phyloP scores from a whole-genome alignment of 768 basidiomycete species.

The Naganishia friedmannii region DNA sequence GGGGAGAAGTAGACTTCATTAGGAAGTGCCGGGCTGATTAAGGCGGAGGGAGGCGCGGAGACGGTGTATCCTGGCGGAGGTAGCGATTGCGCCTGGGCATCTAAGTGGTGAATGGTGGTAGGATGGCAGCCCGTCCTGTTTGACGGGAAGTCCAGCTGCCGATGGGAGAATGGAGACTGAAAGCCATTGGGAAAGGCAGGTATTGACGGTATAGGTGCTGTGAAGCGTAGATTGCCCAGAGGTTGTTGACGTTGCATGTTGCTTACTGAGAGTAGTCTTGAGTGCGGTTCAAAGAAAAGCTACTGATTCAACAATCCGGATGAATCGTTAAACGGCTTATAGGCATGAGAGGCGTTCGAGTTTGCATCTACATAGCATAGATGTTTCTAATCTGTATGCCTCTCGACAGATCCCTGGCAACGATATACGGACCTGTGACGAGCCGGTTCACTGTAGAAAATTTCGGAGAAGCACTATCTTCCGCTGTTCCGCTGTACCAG shows the following conservation, averaged over 20 bases:
- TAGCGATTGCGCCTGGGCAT: background rate
- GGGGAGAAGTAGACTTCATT: slow-evolving; percentile 20
- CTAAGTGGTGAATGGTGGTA: background rate
- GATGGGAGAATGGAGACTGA: slow-evolving; percentile 1
- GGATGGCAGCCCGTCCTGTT: background rate
- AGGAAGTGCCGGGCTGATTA: slow-evolving; percentile 16
- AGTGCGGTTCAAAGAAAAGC: no score
- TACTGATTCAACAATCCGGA: no score
- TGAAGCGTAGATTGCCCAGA: slow-evolving; percentile 2
- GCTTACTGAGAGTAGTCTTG: background rate
- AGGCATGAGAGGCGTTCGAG: no score
- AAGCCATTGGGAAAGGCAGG: background rate
- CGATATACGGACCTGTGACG: background rate
- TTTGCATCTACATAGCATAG: no score
- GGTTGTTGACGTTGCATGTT: slow-evolving; percentile 15
- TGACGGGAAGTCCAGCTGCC: background rate
- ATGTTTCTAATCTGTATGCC: no score
- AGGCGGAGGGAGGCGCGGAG: slow-evolving; percentile 9
- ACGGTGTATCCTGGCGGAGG: background rate
- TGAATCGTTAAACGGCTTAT: no score
- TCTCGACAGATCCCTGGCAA: no score
- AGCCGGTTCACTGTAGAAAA: background rate
- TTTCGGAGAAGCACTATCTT: background rate
- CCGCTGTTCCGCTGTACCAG: background rate
- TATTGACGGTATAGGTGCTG: slow-evolving; percentile 4